These are phyloP conservation scores for Blastobotrys muscicola DNA, from an alignment of 805 yeast species.

Conservation along the genomic window DNA sequence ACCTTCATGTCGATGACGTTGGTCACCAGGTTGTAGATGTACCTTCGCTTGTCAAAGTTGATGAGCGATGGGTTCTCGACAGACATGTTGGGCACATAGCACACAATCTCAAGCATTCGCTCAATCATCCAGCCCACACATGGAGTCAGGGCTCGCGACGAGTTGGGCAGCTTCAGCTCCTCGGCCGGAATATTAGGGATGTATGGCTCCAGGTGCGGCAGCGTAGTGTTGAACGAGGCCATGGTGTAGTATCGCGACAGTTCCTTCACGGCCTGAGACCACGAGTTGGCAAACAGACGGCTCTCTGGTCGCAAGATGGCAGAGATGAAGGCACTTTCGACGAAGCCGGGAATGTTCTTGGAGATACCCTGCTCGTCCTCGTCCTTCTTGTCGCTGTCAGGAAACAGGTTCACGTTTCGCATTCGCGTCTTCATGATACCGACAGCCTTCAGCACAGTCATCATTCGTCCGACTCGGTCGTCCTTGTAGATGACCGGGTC, in stretches of 20 bases:
- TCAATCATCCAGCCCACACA: conserved; percentile 90
- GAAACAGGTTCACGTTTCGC: conserved; percentile 44
- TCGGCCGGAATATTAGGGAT: conserved; percentile 23
- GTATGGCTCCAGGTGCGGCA: conserved; percentile 13
- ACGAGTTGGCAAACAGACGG: conserved; percentile 53
- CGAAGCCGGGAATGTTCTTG: conserved; percentile 59
- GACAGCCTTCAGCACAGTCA: conserved; percentile 52
- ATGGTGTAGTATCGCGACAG: conserved; percentile 14
- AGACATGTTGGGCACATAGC: conserved; percentile 71
- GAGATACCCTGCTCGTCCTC: conserved; percentile 8
- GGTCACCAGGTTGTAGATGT: conserved; percentile 50
- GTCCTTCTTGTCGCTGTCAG: conserved; percentile 20
- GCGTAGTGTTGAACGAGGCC: conserved; percentile 6
- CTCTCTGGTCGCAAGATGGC: conserved; percentile 77
- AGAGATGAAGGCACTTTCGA: conserved; percentile 68
- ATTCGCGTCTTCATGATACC: conserved; percentile 61
- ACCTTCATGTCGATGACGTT: conserved; percentile 39
- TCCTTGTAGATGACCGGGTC: conserved; percentile 50
- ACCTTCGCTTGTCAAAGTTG: conserved; percentile 79
- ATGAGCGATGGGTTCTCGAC: conserved; percentile 53
- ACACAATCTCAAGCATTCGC: conserved; percentile 64
- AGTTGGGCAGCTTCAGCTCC: conserved; percentile 10
- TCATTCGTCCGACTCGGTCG: conserved; percentile 60
- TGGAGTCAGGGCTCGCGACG: conserved; percentile 49
- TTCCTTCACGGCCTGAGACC: conserved; percentile 53